Evolutionary conservation across 805 yeast species (phyloP), one percentile per base, ranked within the genome.

Genomic region (Candida incommunis): DNA sequence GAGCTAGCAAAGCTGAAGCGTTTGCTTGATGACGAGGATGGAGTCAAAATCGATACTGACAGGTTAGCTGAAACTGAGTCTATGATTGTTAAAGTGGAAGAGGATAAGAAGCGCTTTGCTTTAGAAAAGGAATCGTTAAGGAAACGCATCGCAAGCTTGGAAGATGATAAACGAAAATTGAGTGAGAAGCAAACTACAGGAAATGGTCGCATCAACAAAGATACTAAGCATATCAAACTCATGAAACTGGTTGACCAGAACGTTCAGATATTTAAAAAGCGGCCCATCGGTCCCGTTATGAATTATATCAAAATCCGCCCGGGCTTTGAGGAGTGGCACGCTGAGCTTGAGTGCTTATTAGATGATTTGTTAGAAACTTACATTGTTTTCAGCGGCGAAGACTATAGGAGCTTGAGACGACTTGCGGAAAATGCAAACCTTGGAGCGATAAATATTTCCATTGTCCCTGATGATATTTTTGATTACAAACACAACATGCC

Each of bases 201-300:
- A n/a, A n/a, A n/a, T n/a, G n/a, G n/a, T n/a, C n/a, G n/a, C n/a
- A n/a, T n/a, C n/a, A n/a, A n/a, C n/a, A n/a, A n/a, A n/a, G n/a
- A n/a, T n/a, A n/a, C n/a, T n/a, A n/a, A n/a, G n/a, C n/a, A n/a
- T n/a, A n/a, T n/a, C n/a, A n/a, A n/a, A n/a, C n/a, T n/a, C n/a
- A n/a, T n/a, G n/a, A n/a, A 7, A 31, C 18, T 18, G 7, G n/a
- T 31, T 16, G 7, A 9, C 20, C 20, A n/a, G 18, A 52, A 57
- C 2, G 64, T 64, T 13, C 41, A 51, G 0, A 53, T 60, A 15
- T 78, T 74, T 68, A 69, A 68, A 16, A 53, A 59, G 2, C 55
- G 55, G 27, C 94, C 95, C 0, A 60, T 80, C 16, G 97, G 97
- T 0, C 98, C 98, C 0, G 50, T 90, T 2, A 96, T 95, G 1